A percentile compares a stretch with the other conserved stretches of the same genome.
Evolutionary conservation across 176 grass and related monocot genomes (phyloP).

Genomic region (Poa annua): DNA sequence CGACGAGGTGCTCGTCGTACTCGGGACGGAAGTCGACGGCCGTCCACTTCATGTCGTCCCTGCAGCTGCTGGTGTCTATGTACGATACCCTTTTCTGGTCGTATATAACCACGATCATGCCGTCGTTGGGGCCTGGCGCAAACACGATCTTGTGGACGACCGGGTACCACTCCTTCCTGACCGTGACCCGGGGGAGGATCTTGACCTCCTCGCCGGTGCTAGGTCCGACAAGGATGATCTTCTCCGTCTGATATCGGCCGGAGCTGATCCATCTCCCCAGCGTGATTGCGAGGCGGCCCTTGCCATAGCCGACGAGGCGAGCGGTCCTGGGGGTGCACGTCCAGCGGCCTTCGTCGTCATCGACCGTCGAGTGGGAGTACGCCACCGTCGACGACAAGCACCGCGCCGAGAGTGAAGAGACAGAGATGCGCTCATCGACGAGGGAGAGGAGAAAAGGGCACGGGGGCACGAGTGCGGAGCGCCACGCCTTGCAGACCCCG

Average conservation of each 20-base stretch:
- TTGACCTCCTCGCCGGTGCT: background rate
- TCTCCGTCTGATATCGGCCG: too few species aligned
- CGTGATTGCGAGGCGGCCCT: background rate
- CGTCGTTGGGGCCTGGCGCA: background rate
- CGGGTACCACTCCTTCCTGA: background rate
- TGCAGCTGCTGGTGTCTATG: background rate
- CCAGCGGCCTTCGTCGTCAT: background rate
- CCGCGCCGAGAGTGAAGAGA: background rate
- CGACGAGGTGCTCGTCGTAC: background rate
- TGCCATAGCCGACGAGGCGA: background rate
- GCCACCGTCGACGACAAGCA: background rate
- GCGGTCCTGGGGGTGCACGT: background rate
- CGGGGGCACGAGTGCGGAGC: background rate
- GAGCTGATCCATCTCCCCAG: too few species aligned
- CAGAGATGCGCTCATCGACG: background rate
- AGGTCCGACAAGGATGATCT: background rate
- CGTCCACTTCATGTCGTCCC: background rate
- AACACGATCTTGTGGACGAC: conserved; percentile 18
- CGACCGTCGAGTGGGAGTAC: background rate
- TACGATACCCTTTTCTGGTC: background rate
- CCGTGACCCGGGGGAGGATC: background rate
- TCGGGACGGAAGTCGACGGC: background rate
- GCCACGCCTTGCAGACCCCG: background rate
- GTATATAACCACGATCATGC: background rate
- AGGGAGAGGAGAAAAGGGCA: background rate